These are phyloP conservation scores for Pisolithus microcarpus DNA, from an alignment of 768 basidiomycete species.

Conservation along the genomic window DNA sequence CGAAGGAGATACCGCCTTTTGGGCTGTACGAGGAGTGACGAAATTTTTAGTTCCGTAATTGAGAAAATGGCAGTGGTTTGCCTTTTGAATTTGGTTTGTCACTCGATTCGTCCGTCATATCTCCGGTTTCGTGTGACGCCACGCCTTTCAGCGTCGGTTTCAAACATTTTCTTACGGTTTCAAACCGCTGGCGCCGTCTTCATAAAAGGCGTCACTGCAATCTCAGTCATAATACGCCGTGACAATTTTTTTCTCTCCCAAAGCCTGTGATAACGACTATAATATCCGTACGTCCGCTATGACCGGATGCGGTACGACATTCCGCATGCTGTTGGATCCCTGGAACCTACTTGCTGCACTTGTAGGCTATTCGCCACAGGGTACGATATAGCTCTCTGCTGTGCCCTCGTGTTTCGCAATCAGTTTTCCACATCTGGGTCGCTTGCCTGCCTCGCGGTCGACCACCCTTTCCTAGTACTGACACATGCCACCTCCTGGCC, in stretches of 20 bases:
- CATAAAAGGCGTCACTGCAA: neutral
- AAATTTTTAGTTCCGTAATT: constrained; percentile 24
- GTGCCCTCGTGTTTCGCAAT: neutral
- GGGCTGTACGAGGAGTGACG: constrained; percentile 14
- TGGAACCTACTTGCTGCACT: constrained; percentile 4
- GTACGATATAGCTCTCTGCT: neutral
- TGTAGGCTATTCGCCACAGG: constrained; percentile 5
- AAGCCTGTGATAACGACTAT: constrained; percentile 13
- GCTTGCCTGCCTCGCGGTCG: constrained; percentile 21
- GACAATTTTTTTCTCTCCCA: constrained; percentile 17
- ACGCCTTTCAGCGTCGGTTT: constrained; percentile 1
- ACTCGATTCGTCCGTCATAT: constrained; percentile 18
- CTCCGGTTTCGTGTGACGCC: constrained; percentile 18
- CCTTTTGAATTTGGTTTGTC: constrained; percentile 25
- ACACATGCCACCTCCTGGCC: constrained; percentile 20
- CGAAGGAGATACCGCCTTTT: neutral
- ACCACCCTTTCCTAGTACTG: constrained; percentile 21
- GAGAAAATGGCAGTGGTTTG: constrained; percentile 16
- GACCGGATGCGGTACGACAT: constrained; percentile 20
- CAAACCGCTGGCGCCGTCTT: neutral
- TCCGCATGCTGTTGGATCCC: constrained; percentile 23
- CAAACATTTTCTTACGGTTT: neutral
- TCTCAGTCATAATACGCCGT: constrained; percentile 1
- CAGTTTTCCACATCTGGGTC: constrained; percentile 10
- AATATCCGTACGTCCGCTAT: constrained; percentile 29